Evolutionary conservation across 768 basidiomycete genomes (phyloP).

Genomic region (Leccinum subgranulosum): DNA sequence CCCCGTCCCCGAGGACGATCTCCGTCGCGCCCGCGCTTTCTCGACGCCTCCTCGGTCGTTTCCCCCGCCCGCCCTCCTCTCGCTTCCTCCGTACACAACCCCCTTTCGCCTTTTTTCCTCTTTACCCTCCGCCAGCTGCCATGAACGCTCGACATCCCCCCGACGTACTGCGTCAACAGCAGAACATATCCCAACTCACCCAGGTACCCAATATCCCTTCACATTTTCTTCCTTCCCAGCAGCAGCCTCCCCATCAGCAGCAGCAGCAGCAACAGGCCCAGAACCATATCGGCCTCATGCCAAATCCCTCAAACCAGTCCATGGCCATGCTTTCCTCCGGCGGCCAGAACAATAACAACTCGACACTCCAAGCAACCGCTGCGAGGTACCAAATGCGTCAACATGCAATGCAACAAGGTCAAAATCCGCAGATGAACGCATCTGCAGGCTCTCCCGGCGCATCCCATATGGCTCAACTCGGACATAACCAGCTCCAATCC

Average conservation of each 20-base stretch:
- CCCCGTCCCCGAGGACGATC: constrained; percentile 16
- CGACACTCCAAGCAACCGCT: constrained; percentile 20
- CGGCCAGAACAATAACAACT: constrained; percentile 25
- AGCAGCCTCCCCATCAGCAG: constrained; percentile 30
- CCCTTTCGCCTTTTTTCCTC: background rate
- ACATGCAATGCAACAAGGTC: constrained; percentile 37
- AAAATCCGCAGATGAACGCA: constrained; percentile 33
- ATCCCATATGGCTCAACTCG: constrained; percentile 31
- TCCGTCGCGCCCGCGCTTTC: constrained; percentile 11
- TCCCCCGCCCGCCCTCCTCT: constrained; percentile 7
- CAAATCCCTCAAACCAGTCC: constrained; percentile 33
- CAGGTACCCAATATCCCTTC: constrained; percentile 34
- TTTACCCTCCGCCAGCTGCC: background rate
- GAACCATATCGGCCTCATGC: constrained; percentile 37
- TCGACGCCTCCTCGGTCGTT: constrained; percentile 3
- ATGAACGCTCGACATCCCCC: constrained; percentile 49
- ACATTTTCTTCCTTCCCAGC: constrained; percentile 39
- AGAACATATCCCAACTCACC: constrained; percentile 40
- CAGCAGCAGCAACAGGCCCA: constrained; percentile 36
- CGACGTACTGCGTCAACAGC: constrained; percentile 46
- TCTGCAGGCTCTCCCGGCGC: constrained; percentile 25
- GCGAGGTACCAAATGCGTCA: constrained; percentile 34
- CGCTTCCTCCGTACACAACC: background rate
- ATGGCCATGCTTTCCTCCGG: constrained; percentile 38
- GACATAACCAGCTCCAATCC: constrained; percentile 37